Percentiles rank a stretch among this genome's conserved stretches.
Evolutionary conservation across 2,329 filamentous ascomycete genomes (phyloP).

Genomic region (Colletotrichum cereale): DNA sequence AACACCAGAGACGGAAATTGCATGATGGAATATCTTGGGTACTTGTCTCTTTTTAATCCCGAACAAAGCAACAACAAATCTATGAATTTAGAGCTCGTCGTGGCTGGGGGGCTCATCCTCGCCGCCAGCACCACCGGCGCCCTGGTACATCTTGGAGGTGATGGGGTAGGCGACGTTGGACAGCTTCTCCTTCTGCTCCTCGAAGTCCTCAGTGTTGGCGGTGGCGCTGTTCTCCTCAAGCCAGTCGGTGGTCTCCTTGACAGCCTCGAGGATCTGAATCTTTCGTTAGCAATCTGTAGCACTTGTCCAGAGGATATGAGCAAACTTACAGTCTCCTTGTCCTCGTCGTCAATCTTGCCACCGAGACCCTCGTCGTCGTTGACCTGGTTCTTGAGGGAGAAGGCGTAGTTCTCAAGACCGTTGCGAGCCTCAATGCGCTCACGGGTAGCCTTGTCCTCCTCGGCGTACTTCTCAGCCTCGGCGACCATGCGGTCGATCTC

Average conservation of each 20-base stretch:
- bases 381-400: conserved; percentile 99
- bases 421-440: conserved; percentile 98
- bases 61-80: conserved; percentile 41
- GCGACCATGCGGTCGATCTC: conserved; percentile 99
- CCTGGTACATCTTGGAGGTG: conserved; percentile 94
- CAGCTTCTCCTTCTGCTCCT: conserved; percentile 99
- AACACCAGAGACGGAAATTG: conserved; percentile 41
- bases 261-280: conserved; percentile 82
- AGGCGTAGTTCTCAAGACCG: conserved; percentile 98
- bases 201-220: conserved; percentile 92
- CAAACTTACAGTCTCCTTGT: conserved; percentile 89
- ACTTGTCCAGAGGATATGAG: conserved; percentile 41
- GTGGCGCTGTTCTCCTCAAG: conserved; percentile 92
- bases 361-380: conserved; percentile 96
- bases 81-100: conserved; percentile 79
- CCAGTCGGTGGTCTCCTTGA: conserved; percentile 98
- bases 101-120: conserved; percentile 78
- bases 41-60: conserved; percentile 39
- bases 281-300: neutral
- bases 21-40: conserved; percentile 40
- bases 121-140: conserved; percentile 71
- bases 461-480: conserved; percentile 98
- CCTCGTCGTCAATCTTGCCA: conserved; percentile 98
- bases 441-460: conserved; percentile 98
- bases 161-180: conserved; percentile 97